Base-by-base conservation (phyloP, 2,329 filamentous ascomycete genomes). In the Graphiopsis chlorocephala region DNA sequence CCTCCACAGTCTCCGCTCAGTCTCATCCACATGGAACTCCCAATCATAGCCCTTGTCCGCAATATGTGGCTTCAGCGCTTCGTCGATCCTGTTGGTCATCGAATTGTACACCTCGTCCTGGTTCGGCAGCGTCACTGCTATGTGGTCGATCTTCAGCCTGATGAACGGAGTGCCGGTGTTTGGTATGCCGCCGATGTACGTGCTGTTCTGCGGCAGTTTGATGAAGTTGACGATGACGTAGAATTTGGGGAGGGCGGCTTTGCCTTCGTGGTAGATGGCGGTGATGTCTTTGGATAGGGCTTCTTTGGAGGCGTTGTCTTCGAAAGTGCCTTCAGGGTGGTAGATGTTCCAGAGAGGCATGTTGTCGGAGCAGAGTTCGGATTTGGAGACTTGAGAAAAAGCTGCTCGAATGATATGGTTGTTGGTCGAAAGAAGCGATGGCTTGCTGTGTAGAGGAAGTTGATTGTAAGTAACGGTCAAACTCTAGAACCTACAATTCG, bases 311-410 rank as follows among this genome's bases (percentile, higher is more conserved):
- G 64, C 68, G 0, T 66, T 60, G 26, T 71, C 66, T 3, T 69
- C 66, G 71, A 81, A 81, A 66, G 74, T 72, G 31, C 67, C 68
- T 1, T 70, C 67, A 0, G 79, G 74, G 70, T 81, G 78, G 73
- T 75, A 80, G 67, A 82, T 74, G 10, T 71, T 69, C 79, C 78
- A 81, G 66, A 80, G 77, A 67, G 80, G 79, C 80, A 82, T 82
- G 11, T 35, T 35, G 58, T 11, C n/a, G n/a, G 38, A 23, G 10
- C 2, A 15, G 38, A 3, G n/a, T n/a, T 42, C 4, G 17, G 17
- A 42, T 8, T 20, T 20, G 8, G 23, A 45, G 8, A 12, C 1
- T 45, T 10, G n/a, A 20, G 38, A 10, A 45, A 20, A n/a, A 12
- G 8, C 3, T 20, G n/a, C 6, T 45, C 11, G 38, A 12, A 45